phyloP scores from a whole-genome alignment of 371 early-diverging fungal genomes.

The Neoconidiobolus thromboides region DNA sequence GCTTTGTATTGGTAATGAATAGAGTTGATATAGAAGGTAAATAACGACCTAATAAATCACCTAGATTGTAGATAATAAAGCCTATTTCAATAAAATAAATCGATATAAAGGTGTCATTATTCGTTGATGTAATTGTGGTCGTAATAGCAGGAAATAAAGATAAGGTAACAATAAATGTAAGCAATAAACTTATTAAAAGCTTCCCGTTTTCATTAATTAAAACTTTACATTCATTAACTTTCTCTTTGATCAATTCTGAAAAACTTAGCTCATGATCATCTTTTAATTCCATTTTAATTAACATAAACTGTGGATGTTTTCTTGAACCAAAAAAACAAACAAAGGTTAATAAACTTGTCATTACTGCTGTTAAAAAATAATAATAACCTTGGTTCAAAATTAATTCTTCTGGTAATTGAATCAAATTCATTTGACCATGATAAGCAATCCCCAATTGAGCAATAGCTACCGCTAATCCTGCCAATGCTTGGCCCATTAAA shows the following conservation, averaged over 20 bases:
- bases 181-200: not conserved
- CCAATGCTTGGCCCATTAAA: not conserved
- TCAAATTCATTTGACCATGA: not conserved
- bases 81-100: constrained; percentile 40
- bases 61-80: constrained; percentile 51
- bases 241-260: not conserved
- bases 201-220: not conserved
- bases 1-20: constrained; percentile 8
- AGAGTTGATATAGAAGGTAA: constrained; percentile 16
- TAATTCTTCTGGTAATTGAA: not conserved
- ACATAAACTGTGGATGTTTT: not conserved
- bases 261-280: not conserved
- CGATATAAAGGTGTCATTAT: constrained; percentile 30
- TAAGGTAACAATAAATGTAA: constrained; percentile 45
- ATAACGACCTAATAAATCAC: constrained; percentile 56
- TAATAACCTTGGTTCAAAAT: not conserved
- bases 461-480: not conserved
- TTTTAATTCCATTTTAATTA: not conserved
- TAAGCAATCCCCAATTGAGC: not conserved
- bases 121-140: constrained; percentile 33
- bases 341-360: not conserved
- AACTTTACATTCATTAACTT: not conserved
- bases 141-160: constrained; percentile 61
- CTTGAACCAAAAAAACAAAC: not conserved
- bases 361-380: too few species aligned